Evolutionary conservation across 2,329 filamentous ascomycete species (phyloP).

Genomic region (Scedosporium apiospermum): DNA sequence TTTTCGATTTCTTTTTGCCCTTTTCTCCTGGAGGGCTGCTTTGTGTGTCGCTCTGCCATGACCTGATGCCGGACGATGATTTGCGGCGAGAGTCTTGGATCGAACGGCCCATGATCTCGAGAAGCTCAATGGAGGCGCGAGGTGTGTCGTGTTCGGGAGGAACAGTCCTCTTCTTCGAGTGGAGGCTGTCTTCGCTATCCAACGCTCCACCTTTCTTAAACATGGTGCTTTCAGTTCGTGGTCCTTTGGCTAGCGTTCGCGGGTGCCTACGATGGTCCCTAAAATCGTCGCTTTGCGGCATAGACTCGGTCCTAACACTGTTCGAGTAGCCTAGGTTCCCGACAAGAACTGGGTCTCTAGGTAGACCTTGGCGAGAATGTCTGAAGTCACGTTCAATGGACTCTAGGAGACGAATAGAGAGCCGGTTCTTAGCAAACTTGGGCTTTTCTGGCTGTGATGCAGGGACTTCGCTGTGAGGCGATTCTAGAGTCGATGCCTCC

Average conservation of each 20-base stretch:
- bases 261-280: too few relatives aligned
- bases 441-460: neutral
- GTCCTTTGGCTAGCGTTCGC: neutral
- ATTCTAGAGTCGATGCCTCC: neutral
- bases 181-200: too few relatives aligned
- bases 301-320: neutral
- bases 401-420: neutral
- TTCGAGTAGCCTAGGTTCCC: neutral
- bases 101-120: constrained; percentile 1
- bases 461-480: neutral
- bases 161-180: too few relatives aligned
- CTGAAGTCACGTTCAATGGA: neutral
- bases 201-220: neutral
- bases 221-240: neutral
- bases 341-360: neutral
- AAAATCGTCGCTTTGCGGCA: neutral
- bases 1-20: neutral
- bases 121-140: neutral
- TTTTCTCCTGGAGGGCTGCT: neutral
- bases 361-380: neutral
- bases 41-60: neutral
- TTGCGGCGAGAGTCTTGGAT: constrained; percentile 24
- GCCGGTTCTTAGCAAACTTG: neutral
- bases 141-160: neutral
- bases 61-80: neutral